Evolutionary conservation across 1,139 yeast species (phyloP), one percentile per base, ranked within the genome.

Genomic region (Ogataea hybrid): DNA sequence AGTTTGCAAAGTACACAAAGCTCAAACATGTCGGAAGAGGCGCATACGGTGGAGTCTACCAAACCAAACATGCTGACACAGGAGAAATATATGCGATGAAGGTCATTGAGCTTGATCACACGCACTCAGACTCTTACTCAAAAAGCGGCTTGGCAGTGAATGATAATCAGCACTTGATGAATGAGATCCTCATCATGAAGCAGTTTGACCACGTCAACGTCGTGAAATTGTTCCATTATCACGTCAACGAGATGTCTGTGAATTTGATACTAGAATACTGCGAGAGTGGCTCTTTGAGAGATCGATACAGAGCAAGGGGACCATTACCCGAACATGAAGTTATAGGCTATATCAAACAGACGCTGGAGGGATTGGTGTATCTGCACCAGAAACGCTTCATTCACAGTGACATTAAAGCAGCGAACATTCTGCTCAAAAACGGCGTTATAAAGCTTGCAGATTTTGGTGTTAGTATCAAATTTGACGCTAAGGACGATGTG

Each of bases 211-310:
- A 92, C 60, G 79, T 80, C 5, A 87, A 92, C 56, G 89, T 92
- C 44, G 96, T 92, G 41, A 86, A 86, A 54, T 87, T 90, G 56
- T 92, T 83, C 52, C 96, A 97, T 2, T 89, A 86, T 60, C 84
- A 87, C 42, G 81, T 85, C 56, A 83, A 84, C 22, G 69, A 77
- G 2, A 70, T 73, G 27, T 75, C 81, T 12, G 68, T 90, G 46
- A 84, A 84, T 56, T 84, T 90, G 28, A 79, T 92, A 34, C 68
- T 92, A 36, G 90, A 83, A 62, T 88, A 74, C 59, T 90, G 98
- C 56, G 78, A 87, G 12, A 85, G 86, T 28, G 98, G 98, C 0
- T 88, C 97, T 0, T 66, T 92, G 35, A 71, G 94, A 28, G 83
- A 77, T 52, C 64, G 84, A 30, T 79, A 87, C 58, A 77, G 39